Evolutionary conservation across 2,329 filamentous ascomycete genomes (phyloP).

Genomic region (Colletotrichum siamense): DNA sequence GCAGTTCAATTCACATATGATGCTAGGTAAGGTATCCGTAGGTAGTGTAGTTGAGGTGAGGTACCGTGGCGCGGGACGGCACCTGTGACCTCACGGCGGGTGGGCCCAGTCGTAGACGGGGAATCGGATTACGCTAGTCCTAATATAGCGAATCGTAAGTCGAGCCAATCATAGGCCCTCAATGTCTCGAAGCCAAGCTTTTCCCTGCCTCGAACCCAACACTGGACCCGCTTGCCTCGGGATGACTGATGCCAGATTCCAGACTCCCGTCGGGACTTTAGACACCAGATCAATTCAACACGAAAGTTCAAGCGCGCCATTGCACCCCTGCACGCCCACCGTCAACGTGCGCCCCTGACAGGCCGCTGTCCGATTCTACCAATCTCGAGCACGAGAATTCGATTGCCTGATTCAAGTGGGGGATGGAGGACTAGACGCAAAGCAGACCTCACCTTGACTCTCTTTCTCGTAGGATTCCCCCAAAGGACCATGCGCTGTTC

Average conservation of each 20-base stretch:
- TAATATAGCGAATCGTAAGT: not conserved
- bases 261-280: not conserved
- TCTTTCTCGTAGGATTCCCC: not conserved
- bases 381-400: conserved; percentile 4
- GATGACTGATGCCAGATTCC: not conserved
- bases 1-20: not conserved
- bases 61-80: not conserved
- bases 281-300: not conserved
- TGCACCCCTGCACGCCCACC: not conserved
- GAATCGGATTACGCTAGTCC: not conserved
- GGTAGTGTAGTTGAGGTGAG: no score
- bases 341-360: not conserved
- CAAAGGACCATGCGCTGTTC: not conserved
- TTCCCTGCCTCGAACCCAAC: not conserved
- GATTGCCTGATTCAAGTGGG: conserved; percentile 9
- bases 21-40: not conserved
- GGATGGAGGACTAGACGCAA: not conserved
- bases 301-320: not conserved
- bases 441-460: not conserved
- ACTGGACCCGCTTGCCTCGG: not conserved
- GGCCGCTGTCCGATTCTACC: not conserved
- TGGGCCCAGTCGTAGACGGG: not conserved
- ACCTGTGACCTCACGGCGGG: not conserved
- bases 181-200: not conserved
- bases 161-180: not conserved